Conservation (phyloP, 768 basidiomycete species). For the Kwoniella sp. region DNA sequence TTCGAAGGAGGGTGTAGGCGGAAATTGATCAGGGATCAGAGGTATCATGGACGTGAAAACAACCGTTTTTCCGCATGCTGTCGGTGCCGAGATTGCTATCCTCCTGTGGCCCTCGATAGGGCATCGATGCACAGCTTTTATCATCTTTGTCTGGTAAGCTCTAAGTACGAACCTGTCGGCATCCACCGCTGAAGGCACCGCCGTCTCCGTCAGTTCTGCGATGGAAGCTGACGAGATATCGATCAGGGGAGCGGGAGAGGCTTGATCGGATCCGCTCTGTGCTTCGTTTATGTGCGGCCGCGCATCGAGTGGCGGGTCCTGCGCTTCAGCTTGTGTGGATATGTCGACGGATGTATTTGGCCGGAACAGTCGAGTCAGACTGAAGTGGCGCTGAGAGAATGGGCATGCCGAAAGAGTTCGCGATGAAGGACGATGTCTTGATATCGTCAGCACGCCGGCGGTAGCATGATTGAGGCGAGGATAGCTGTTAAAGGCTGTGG, state of each 20-base stretch:
- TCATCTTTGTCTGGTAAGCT: background rate
- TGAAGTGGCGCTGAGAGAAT: background rate
- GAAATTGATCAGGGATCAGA: background rate
- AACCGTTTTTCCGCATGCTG: constrained; percentile 71
- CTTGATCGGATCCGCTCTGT: too few species aligned
- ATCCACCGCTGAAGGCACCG: too few species aligned
- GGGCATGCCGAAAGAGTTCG: background rate
- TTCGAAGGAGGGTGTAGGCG: too few species aligned
- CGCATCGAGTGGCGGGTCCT: too few species aligned
- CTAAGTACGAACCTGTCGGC: background rate
- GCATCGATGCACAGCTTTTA: constrained; percentile 46
- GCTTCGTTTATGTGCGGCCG: too few species aligned
- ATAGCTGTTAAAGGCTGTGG: background rate
- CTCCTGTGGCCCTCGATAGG: constrained; percentile 65
- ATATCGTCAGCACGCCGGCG: background rate
- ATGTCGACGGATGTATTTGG: background rate
- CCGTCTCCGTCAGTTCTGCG: too few species aligned
- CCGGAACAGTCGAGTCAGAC: background rate
- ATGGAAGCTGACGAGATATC: too few species aligned
- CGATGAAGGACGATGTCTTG: background rate
- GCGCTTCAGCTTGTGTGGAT: background rate
- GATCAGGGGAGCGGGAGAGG: too few species aligned
- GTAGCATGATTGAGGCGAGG: constrained; percentile 26
- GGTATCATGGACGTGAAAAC: constrained; percentile 68
- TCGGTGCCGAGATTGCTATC: constrained; percentile 52